Evolutionary conservation across 2,329 filamentous ascomycete species (phyloP), one percentile per base, ranked within the genome.

Genomic region (Phialophora chinensis): DNA sequence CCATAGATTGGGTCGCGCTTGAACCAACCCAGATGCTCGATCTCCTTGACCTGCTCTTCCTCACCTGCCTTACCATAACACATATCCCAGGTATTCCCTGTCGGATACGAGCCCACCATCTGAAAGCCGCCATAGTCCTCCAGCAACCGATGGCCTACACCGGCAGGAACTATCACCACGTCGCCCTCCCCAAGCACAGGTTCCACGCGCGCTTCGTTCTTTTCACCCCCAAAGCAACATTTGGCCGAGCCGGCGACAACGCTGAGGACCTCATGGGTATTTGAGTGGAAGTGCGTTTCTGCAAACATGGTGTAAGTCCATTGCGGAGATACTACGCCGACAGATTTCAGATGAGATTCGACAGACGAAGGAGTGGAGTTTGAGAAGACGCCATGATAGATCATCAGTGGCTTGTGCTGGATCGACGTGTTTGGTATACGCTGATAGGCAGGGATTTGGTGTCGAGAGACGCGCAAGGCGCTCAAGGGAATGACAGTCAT

Each of bases 261-360:
- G 70, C 82, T 85, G 2, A 92, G 82, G 2, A 91, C 84, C 77
- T 91, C 88, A 74, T 91, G 88, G 0, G 86, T 84, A 0, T 84
- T 90, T 72, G 82, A 86, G 77, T 91, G 89, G 75, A 89, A 91
- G 77, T 91, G 89, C 0, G 84, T 86, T 5, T 83, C 84, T 42
- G 75, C 76, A 75, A 89, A 91, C 88, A 91, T 91, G 17, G 86
- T 87, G 76, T 88, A 90, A 29, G 86, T 82, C 89, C 88, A 91
- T 73, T 89, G 86, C 0, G 89, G 88, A 1, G 73, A 74, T 2
- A 90, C 88, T 38, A 86, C 85, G 7, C 82, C 84, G 17, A 86
- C 75, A 3, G 75, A 73, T 6, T 74, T 73, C 5, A 91, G 81
- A 69, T 88, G 88, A 0, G 80, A 74, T 73, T 89, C 85, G 56